Evolutionary conservation across 805 yeast genomes (phyloP), one percentile per base, ranked within the genome.

Genomic region (Yarrowia divulgata): DNA sequence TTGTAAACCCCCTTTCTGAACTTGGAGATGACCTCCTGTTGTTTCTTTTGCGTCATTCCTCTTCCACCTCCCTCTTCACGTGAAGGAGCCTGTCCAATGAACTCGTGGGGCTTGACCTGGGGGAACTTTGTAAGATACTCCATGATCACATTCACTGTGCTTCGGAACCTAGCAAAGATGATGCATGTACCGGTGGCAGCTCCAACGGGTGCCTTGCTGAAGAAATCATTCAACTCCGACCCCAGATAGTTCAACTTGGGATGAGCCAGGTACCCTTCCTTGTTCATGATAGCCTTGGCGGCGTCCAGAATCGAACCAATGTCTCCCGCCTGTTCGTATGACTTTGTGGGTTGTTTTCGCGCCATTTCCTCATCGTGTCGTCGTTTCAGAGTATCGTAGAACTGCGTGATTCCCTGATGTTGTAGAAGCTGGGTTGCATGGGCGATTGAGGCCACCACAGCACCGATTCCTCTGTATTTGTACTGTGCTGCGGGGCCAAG

Each of bases 11-110:
- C 97, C 0, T 78, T 74, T 74, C 89, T 90, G 79, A 95, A 95
- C 69, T 88, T 82, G 39, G 84, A 84, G 37, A 95, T 88, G 12
- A 91, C 84, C 69, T 88, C 89, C 73, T 91, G 92, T 75, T 95
- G 99, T 54, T 85, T 83, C 74, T 90, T 90, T 75, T 95, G 99
- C 45, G 86, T 87, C 98, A 95, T 94, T 8, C 98, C 98, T 54
- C 84, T 86, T 19, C 85, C 75, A 75, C 57, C 70, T 7, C 69
- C 69, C 71, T 75, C 18, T 62, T 74, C 74, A 0, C 69, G 64
- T 0, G 73, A 68, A 10, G 85, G 85, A 0, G 97, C 85, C 76
- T 95, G 99, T 0, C 99, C 99, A 71, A 95, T 91, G 76, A 95
- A 95, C 32, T 94, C 86, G 76, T 91, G 97, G 0, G 98, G 91